Conservation (phyloP, 2,329 filamentous ascomycete genomes). For the Phoma sp. region DNA sequence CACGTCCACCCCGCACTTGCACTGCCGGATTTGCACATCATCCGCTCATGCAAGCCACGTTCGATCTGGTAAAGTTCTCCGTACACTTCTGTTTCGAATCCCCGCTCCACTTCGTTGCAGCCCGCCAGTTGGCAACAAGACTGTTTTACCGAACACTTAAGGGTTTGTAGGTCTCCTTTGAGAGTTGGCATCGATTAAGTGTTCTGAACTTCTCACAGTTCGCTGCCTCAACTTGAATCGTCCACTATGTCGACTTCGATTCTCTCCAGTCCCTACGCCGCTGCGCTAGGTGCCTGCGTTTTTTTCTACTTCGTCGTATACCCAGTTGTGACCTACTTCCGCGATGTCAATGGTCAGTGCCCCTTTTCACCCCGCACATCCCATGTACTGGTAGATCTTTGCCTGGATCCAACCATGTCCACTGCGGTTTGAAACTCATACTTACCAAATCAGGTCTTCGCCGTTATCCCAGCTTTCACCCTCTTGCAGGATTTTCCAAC, state of each 20-base stretch:
- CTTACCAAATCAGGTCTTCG: constrained; percentile 47
- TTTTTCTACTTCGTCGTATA: constrained; percentile 50
- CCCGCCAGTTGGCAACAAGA: neutral
- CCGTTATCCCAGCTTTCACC: constrained; percentile 56
- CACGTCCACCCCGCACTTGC: constrained; percentile 25
- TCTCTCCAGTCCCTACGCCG: constrained; percentile 31
- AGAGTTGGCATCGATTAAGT: constrained; percentile 3
- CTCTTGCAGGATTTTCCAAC: constrained; percentile 56
- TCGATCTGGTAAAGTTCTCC: constrained; percentile 24
- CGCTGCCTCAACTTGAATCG: constrained; percentile 1
- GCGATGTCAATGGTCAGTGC: constrained; percentile 52
- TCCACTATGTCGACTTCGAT: constrained; percentile 23
- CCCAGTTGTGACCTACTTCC: constrained; percentile 53
- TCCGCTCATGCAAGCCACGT: neutral
- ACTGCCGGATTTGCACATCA: neutral
- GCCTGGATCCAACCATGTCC: neutral
- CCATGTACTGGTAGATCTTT: neutral
- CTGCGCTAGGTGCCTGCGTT: constrained; percentile 27
- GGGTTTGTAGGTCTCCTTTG: constrained; percentile 7
- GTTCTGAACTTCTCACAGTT: neutral
- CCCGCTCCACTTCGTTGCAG: neutral
- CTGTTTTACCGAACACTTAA: constrained; percentile 17
- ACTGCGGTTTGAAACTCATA: neutral
- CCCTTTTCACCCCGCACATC: neutral
- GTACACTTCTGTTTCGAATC: constrained; percentile 18